These are phyloP conservation scores for Chenopodium formosanum DNA, from an alignment of 148 eudicot species.

Conservation along the genomic window DNA sequence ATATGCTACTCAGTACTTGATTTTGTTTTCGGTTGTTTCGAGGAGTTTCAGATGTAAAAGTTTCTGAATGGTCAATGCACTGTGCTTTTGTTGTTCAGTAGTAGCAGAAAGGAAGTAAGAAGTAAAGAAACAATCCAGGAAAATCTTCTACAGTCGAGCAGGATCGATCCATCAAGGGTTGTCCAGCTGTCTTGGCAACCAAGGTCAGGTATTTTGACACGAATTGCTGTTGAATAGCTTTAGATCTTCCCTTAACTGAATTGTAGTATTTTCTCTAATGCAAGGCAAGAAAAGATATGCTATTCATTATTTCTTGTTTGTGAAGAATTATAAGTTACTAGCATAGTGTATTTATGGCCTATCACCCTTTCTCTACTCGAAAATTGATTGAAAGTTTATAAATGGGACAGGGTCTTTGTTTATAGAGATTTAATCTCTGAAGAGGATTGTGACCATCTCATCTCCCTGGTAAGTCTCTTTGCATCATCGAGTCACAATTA, in stretches of 20 bases:
- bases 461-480: slow-evolving; percentile 54
- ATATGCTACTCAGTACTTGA: neutral
- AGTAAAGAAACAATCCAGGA: slow-evolving; percentile 36
- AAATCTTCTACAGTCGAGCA: slow-evolving; percentile 31
- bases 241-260: neutral
- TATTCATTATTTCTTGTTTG: neutral
- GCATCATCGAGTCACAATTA: neutral
- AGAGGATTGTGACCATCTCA: slow-evolving; percentile 74
- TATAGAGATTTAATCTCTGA: slow-evolving; percentile 68
- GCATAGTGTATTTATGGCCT: neutral
- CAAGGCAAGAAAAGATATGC: neutral
- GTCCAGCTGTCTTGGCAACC: slow-evolving; percentile 79
- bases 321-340: neutral
- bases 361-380: neutral
- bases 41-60: neutral
- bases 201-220: slow-evolving; percentile 81
- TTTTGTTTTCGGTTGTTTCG: neutral
- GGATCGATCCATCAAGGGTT: slow-evolving; percentile 68
- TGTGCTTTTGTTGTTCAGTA: slow-evolving; percentile 30
- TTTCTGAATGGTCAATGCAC: neutral
- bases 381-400: slow-evolving; percentile 18
- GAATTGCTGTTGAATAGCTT: neutral
- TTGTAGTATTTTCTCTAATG: neutral
- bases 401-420: slow-evolving; percentile 62
- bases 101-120: slow-evolving; percentile 64